Percentiles rank a stretch among this genome's conserved stretches.
phyloP scores from a whole-genome alignment of 148 eudicot genomes.

The Rhododendron mucronatum region DNA sequence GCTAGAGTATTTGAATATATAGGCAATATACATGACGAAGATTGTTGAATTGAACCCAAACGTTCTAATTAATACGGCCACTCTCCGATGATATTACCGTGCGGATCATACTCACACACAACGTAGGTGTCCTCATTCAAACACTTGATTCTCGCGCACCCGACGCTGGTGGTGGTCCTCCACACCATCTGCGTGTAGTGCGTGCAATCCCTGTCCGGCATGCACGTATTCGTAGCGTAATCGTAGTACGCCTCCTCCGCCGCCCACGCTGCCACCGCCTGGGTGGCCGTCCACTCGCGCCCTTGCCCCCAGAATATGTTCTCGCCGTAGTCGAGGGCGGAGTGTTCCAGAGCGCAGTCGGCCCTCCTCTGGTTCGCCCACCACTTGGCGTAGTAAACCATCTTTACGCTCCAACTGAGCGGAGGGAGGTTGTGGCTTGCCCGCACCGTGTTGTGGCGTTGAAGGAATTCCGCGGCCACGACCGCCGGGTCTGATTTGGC shows the following conservation, averaged over 20 bases:
- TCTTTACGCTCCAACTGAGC: background rate
- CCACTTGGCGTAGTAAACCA: background rate
- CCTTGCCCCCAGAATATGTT: background rate
- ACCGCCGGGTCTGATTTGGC: background rate
- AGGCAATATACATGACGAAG: too few relatives aligned
- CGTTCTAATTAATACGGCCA: background rate
- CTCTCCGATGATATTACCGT: constrained; percentile 19
- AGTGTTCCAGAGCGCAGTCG: background rate
- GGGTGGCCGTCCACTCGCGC: constrained; percentile 1
- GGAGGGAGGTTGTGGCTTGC: background rate
- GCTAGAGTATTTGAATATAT: too few relatives aligned
- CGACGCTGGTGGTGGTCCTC: constrained; percentile 27
- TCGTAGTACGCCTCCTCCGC: constrained; percentile 19
- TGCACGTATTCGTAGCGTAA: constrained; percentile 15
- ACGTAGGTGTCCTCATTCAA: constrained; percentile 21
- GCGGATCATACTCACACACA: constrained; percentile 34
- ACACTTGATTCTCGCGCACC: constrained; percentile 29
- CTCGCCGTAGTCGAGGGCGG: background rate
- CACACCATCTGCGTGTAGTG: constrained; percentile 36
- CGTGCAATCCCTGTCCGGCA: constrained; percentile 22
- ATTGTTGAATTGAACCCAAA: background rate
- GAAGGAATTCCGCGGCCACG: background rate
- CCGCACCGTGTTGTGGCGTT: background rate
- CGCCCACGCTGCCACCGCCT: constrained; percentile 23
- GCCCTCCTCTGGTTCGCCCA: constrained; percentile 14